phyloP scores from a whole-genome alignment of 352 stramenopile species.

The Hyaloperonospora arabidopsidis region DNA sequence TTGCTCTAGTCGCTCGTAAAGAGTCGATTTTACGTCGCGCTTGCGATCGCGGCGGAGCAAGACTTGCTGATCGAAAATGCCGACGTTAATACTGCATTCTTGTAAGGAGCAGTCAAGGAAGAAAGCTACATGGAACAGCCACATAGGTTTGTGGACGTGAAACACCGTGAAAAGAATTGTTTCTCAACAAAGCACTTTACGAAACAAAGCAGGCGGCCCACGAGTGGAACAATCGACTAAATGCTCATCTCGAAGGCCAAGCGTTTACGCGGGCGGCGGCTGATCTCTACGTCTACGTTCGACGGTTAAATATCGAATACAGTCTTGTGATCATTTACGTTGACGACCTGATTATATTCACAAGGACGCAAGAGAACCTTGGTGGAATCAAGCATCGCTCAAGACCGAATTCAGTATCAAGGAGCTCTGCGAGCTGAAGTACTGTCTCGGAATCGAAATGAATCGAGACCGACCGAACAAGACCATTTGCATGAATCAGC shows the following conservation, averaged over 20 bases:
- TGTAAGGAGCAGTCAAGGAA: conserved; percentile 20
- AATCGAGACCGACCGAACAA: not conserved
- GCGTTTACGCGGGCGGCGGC: not conserved
- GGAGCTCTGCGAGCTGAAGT: not conserved
- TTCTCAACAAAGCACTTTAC: too few species aligned
- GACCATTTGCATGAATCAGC: not conserved
- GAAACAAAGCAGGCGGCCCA: conserved; percentile 6
- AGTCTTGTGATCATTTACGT: conserved; percentile 2
- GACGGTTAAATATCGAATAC: not conserved
- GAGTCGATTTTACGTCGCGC: too few species aligned
- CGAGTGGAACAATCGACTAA: conserved; percentile 3
- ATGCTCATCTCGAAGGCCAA: conserved; percentile 3
- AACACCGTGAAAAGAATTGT: conserved; percentile 2
- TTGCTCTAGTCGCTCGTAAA: too few species aligned
- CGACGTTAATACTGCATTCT: conserved; percentile 20
- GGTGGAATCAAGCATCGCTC: not conserved
- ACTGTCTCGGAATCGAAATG: not conserved
- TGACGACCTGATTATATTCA: conserved; percentile 1
- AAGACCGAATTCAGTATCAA: not conserved
- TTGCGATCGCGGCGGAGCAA: conserved; percentile 4
- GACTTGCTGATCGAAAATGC: conserved; percentile 13
- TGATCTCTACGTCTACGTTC: conserved; percentile 8
- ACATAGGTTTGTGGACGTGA: conserved; percentile 6
- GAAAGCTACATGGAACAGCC: conserved; percentile 19
- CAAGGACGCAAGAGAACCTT: not conserved